Evolutionary conservation across 148 eudicot species (phyloP).

Genomic region (Silene conica): DNA sequence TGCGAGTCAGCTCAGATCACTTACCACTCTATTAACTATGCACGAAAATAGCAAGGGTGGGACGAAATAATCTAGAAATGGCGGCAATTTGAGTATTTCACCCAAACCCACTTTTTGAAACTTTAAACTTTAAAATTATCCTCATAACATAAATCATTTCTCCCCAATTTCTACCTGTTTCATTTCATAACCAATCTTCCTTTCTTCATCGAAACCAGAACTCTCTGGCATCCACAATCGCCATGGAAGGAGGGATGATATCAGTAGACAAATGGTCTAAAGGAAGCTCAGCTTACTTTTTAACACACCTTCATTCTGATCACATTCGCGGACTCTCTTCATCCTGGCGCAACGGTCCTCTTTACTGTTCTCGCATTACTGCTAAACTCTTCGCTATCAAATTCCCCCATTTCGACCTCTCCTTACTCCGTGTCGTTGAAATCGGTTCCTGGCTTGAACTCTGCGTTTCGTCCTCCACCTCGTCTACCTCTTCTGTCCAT

Average conservation of each 20-base stretch:
- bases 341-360: slow-evolving; percentile 54
- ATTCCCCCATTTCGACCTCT: slow-evolving; percentile 57
- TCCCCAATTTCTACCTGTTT: too few relatives aligned
- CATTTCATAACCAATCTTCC: too few relatives aligned
- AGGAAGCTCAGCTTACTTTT: slow-evolving; percentile 71
- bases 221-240: too few relatives aligned
- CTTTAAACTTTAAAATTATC: too few relatives aligned
- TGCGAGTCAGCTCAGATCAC: too few relatives aligned
- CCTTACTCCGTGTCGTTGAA: slow-evolving; percentile 43
- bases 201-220: too few relatives aligned
- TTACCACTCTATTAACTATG: too few relatives aligned
- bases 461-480: slow-evolving; percentile 45
- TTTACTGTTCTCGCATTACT: slow-evolving; percentile 65
- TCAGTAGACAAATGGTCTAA: slow-evolving; percentile 66
- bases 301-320: slow-evolving; percentile 82
- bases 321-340: slow-evolving; percentile 65
- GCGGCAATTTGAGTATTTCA: too few relatives aligned
- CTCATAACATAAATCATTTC: too few relatives aligned
- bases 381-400: slow-evolving; percentile 65
- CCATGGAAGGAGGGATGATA: slow-evolving; percentile 75
- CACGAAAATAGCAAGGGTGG: too few relatives aligned
- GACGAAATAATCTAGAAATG: too few relatives aligned
- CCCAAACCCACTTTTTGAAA: too few relatives aligned
- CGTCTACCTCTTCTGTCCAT: slow-evolving; percentile 31
- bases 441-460: slow-evolving; percentile 55